Evolutionary conservation across 257 asterid genomes (phyloP).

Genomic region (Solanum infundibuliforme): DNA sequence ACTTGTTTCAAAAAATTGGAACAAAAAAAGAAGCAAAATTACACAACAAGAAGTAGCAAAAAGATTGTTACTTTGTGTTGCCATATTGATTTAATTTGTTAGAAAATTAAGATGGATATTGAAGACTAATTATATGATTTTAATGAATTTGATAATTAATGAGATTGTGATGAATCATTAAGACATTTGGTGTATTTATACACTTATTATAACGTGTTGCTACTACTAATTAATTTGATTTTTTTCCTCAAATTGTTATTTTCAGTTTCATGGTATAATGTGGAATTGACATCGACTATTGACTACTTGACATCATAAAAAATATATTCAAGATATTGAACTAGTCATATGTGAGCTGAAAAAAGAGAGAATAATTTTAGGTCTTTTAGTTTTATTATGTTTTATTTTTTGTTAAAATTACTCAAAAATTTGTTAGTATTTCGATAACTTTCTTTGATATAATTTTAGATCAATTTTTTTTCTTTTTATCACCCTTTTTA

Average conservation of each 20-base stretch:
- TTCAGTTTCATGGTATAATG: neutral
- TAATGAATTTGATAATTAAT: neutral
- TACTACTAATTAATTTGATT: neutral
- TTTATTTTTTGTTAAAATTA: neutral
- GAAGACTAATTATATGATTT: neutral
- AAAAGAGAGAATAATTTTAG: neutral
- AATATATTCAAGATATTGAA: neutral
- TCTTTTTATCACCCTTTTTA: neutral
- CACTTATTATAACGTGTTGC: neutral
- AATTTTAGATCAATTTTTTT: neutral
- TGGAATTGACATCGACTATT: neutral
- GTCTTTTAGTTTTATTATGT: neutral
- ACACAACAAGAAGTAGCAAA: neutral
- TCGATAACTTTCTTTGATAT: neutral
- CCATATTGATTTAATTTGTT: neutral
- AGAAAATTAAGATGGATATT: neutral
- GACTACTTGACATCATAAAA: neutral
- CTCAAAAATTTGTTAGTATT: neutral
- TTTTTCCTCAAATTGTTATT: neutral
- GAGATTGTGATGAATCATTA: neutral
- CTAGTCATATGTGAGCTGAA: neutral
- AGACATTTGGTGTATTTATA: neutral
- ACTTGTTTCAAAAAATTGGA: neutral
- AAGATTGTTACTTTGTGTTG: conserved; percentile 3
- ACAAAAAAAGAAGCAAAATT: neutral